Conservation (phyloP, 2,329 filamentous ascomycete genomes). For the Exophiala sp. region DNA sequence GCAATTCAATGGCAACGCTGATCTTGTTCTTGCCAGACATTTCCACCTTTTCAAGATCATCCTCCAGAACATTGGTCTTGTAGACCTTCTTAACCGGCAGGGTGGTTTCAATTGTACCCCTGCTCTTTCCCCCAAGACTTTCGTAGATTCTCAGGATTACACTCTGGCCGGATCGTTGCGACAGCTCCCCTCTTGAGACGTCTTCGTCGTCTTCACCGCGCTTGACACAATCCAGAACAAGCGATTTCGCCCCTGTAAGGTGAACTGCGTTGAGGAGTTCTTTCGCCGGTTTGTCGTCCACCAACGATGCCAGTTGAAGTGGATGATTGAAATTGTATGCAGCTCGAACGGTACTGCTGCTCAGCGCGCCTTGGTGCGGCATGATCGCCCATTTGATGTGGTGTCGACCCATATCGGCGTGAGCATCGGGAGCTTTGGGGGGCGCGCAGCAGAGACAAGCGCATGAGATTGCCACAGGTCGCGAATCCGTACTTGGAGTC, state of each 20-base stretch:
- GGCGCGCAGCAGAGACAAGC: slow-evolving; percentile 74
- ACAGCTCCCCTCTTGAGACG: slow-evolving; percentile 51
- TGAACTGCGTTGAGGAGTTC: slow-evolving; percentile 52
- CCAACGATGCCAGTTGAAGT: slow-evolving; percentile 40
- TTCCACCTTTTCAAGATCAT: slow-evolving; percentile 65
- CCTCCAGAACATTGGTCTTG: slow-evolving; percentile 84
- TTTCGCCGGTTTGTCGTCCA: slow-evolving; percentile 17
- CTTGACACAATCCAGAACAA: slow-evolving; percentile 86
- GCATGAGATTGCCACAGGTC: slow-evolving; percentile 81
- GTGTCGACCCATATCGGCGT: slow-evolving; percentile 90
- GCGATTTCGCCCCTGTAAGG: slow-evolving; percentile 58
- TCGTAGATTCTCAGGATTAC: slow-evolving; percentile 85
- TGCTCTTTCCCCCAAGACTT: slow-evolving; percentile 72
- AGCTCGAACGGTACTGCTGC: slow-evolving; percentile 68
- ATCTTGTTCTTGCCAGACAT: slow-evolving; percentile 37
- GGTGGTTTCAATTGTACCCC: slow-evolving; percentile 61
- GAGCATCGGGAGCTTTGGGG: slow-evolving; percentile 88
- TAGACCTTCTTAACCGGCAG: slow-evolving; percentile 69
- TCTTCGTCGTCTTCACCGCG: slow-evolving; percentile 84
- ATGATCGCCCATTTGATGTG: slow-evolving; percentile 84
- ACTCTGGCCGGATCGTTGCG: slow-evolving; percentile 64
- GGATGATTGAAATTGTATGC: slow-evolving; percentile 90
- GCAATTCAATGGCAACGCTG: slow-evolving; percentile 58
- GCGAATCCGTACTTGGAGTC: slow-evolving; percentile 96
- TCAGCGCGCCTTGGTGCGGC: slow-evolving; percentile 69